A percentile compares a stretch with the other conserved stretches of the same genome.
Conservation (phyloP, 768 basidiomycete species). For the Tylopilus cervinicoccineus region DNA sequence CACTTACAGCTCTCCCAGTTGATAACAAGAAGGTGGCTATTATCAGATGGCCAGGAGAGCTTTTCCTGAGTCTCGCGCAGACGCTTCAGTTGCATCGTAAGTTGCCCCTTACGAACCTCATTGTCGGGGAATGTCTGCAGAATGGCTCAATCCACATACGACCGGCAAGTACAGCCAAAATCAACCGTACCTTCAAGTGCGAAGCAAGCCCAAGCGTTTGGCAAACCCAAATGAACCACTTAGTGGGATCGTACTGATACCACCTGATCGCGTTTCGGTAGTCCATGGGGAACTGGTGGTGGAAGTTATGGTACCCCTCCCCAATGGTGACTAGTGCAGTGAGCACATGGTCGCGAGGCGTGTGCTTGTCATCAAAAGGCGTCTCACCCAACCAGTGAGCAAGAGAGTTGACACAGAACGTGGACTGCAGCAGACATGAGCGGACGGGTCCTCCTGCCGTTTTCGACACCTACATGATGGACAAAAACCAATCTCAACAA, state of each 20-base stretch:
- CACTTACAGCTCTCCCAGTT: constrained; percentile 84
- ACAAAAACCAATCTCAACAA: constrained; percentile 78
- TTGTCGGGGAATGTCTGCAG: constrained; percentile 57
- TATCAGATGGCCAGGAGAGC: constrained; percentile 76
- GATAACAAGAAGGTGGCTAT: constrained; percentile 73
- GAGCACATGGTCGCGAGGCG: constrained; percentile 83
- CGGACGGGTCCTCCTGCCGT: neutral
- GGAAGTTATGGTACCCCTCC: constrained; percentile 98
- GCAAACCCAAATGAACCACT: constrained; percentile 74
- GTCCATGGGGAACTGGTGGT: constrained; percentile 96
- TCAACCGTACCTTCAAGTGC: constrained; percentile 47
- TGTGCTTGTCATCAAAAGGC: constrained; percentile 94
- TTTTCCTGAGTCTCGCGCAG: constrained; percentile 73
- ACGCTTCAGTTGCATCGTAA: constrained; percentile 92
- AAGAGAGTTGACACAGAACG: constrained; percentile 95
- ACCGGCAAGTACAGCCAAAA: neutral
- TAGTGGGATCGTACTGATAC: constrained; percentile 90
- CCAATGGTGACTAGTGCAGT: constrained; percentile 90
- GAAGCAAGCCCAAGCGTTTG: constrained; percentile 46
- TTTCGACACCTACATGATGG: constrained; percentile 63
- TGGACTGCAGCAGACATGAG: constrained; percentile 54
- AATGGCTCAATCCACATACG: neutral
- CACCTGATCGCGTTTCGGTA: constrained; percentile 93
- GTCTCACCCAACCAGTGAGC: constrained; percentile 95
- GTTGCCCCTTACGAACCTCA: constrained; percentile 79